Evolutionary conservation across 2,329 filamentous ascomycete species (phyloP).

Genomic region (Nemania abortiva): DNA sequence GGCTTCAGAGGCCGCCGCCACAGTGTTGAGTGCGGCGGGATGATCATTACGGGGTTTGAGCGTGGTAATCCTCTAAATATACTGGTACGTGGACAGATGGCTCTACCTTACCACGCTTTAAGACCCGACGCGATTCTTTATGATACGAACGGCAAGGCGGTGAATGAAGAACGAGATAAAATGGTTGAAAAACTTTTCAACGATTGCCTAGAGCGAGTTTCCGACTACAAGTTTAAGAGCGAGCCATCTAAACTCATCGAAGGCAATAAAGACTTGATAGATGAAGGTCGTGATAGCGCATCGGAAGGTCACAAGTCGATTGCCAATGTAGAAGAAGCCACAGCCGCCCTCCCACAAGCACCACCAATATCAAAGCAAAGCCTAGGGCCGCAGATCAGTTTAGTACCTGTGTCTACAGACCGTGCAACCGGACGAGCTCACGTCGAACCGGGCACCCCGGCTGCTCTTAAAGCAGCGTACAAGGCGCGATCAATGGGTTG

Average conservation of each 20-base stretch:
- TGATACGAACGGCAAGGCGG: conserved; percentile 81
- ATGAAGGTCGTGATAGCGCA: conserved; percentile 82
- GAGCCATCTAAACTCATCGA: conserved; percentile 78
- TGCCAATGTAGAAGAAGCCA: conserved; percentile 77
- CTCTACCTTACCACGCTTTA: conserved; percentile 85
- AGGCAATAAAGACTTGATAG: conserved; percentile 84
- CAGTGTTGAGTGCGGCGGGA: conserved; percentile 96
- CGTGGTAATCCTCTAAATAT: conserved; percentile 93
- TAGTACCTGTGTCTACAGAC: conserved; percentile 74
- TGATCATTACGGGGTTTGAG: conserved; percentile 98
- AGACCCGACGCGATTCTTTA: conserved; percentile 88
- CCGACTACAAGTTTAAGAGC: conserved; percentile 86
- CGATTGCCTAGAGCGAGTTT: conserved; percentile 91
- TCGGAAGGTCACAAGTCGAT: conserved; percentile 79
- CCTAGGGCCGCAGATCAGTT: conserved; percentile 64
- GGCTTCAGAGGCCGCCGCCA: conserved; percentile 70
- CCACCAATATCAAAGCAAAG: conserved; percentile 66
- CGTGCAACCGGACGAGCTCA: conserved; percentile 79
- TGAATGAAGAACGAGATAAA: conserved; percentile 82
- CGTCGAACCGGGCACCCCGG: conserved; percentile 75
- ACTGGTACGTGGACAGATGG: conserved; percentile 89
- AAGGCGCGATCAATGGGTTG: conserved; percentile 88
- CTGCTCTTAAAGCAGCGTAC: conserved; percentile 78
- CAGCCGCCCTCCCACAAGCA: conserved; percentile 69
- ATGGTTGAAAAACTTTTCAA: conserved; percentile 94